Evolutionary conservation across 2,329 filamentous ascomycete species (phyloP).

Genomic region (Cercospora zeina): DNA sequence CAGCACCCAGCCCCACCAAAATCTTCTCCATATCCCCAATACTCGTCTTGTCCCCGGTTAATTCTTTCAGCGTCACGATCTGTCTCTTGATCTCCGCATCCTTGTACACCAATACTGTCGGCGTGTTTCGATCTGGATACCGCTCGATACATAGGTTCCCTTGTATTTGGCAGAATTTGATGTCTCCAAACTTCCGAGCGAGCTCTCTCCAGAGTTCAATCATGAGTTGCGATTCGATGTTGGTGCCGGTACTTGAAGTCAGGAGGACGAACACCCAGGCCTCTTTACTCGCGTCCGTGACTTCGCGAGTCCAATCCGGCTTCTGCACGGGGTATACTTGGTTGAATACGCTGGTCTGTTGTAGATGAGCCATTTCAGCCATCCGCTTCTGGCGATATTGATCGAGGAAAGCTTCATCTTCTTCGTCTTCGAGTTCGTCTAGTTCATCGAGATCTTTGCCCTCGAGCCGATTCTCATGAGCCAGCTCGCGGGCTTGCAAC

Average conservation of each 20-base stretch:
- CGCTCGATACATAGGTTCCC: slow-evolving; percentile 92
- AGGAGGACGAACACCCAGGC: slow-evolving; percentile 73
- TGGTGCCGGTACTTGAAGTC: slow-evolving; percentile 73
- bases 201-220: slow-evolving; percentile 83
- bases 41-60: slow-evolving; percentile 70
- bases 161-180: slow-evolving; percentile 97
- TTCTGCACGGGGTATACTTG: slow-evolving; percentile 93
- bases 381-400: slow-evolving; percentile 84
- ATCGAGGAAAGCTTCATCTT: slow-evolving; percentile 89
- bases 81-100: slow-evolving; percentile 91
- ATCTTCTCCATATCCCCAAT: slow-evolving; percentile 71
- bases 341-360: slow-evolving; percentile 77
- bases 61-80: slow-evolving; percentile 79
- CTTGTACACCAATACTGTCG: slow-evolving; percentile 88
- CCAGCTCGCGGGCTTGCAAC: slow-evolving; percentile 74
- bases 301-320: slow-evolving; percentile 85
- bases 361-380: slow-evolving; percentile 73
- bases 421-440: slow-evolving; percentile 88
- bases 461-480: slow-evolving; percentile 89
- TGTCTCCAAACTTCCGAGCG: slow-evolving; percentile 80
- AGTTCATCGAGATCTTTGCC: slow-evolving; percentile 94
- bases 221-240: slow-evolving; percentile 80
- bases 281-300: slow-evolving; percentile 83
- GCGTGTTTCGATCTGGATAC: slow-evolving; percentile 92
- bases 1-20: slow-evolving; percentile 76